Conservation (phyloP, 1,139 yeast genomes). For the Protomyces macrosporus region DNA sequence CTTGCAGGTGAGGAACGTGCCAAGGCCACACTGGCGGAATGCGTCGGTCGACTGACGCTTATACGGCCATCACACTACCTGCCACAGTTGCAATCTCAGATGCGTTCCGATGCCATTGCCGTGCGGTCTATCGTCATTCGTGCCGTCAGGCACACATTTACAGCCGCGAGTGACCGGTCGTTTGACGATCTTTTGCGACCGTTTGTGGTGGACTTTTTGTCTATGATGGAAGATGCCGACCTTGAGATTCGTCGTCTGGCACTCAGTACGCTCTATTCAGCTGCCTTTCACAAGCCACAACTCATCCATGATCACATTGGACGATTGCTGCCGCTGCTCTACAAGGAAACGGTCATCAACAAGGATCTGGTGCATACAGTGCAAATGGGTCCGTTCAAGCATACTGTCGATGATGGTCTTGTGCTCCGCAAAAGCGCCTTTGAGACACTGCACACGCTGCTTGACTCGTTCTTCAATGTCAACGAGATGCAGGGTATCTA, state of each 20-base stretch:
- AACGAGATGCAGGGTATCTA: conserved; percentile 34
- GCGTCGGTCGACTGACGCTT: conserved; percentile 40
- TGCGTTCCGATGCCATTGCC: conserved; percentile 34
- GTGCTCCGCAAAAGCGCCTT: conserved; percentile 69
- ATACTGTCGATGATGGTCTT: conserved; percentile 71
- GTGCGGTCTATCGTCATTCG: conserved; percentile 38
- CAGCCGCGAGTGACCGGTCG: conserved; percentile 23
- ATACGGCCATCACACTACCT: conserved; percentile 36
- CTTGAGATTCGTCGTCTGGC: conserved; percentile 46
- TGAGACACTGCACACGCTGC: conserved; percentile 60
- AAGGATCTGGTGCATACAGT: conserved; percentile 58
- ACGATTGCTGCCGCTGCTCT: conserved; percentile 51
- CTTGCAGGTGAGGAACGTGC: conserved; percentile 33
- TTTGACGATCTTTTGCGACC: conserved; percentile 37
- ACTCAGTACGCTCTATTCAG: conserved; percentile 55
- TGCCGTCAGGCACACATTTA: conserved; percentile 40
- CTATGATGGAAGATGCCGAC: conserved; percentile 38
- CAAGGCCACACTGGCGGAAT: conserved; percentile 40
- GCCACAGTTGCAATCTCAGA: conserved; percentile 35
- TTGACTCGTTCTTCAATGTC: conserved; percentile 35
- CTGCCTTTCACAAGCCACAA: conserved; percentile 55
- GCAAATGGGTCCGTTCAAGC: conserved; percentile 85
- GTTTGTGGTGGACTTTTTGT: conserved; percentile 41
- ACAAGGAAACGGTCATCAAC: conserved; percentile 52
- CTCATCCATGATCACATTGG: conserved; percentile 49